Evolutionary conservation across 164 flowering plant genomes (phyloP), one percentile per base, ranked within the genome.

Genomic region (Annona squamosa): DNA sequence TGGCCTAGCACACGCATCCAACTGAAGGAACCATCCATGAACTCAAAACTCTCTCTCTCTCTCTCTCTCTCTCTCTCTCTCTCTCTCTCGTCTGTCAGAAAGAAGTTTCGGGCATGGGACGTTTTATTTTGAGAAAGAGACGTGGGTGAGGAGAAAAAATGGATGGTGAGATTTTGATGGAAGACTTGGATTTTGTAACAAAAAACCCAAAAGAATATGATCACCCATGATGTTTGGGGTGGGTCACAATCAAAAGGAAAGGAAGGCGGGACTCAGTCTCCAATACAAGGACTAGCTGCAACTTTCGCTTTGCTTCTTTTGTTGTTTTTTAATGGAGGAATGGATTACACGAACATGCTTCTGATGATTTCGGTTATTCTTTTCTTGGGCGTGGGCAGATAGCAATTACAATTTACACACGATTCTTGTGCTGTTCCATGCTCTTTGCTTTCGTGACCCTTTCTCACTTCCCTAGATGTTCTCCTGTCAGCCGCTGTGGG

Each of bases 401-500:
- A 48, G 80, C 88, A 86, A 88, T 86, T 84, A 82, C 82, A 86
- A 86, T 87, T 86, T 84, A 82, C 82, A 86, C 82, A 79, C 68
- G 85, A 82, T 80, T 84, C 85, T 86, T 85, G 84, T 78, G 75
- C 13, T 52, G 10, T 81, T 85, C 79, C 79, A 87, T 83, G 80
- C 86, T 85, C 86, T 77, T 79, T 82, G 82, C 82, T 83, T 52
- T 83, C 83, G 83, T 68, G 73, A 74, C 81, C 75, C 90, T 93
- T 90, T 91, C 91, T 80, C 98, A 77, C 85, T 88, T 87, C 87
- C 94, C 96, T 74, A 92, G 90, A 89, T 86, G 89, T 89, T 88
- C 98, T 72, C 78, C 84, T 77, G 75, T 74, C 69, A 62, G 69
- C 48, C 48, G 26, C 44, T 67, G 72, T 70, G 73, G 48, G 43